Evolutionary conservation across 495 filamentous ascomycete genomes (phyloP).

Genomic region (Podospora bellae-mahoneyi): DNA sequence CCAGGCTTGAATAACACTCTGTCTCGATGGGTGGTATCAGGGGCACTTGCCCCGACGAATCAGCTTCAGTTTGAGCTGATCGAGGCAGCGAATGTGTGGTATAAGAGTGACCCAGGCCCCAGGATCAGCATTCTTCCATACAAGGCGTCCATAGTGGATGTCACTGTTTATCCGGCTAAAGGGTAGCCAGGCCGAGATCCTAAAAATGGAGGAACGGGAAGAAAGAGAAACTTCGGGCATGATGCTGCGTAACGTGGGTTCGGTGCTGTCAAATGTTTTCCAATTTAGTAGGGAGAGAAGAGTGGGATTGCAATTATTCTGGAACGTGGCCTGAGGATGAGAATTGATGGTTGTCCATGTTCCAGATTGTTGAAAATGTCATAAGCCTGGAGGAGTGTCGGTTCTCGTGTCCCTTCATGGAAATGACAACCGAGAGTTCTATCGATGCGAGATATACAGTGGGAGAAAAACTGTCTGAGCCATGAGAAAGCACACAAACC

Average conservation of each 20-base stretch:
- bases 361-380: not conserved
- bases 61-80: slow-evolving; percentile 4
- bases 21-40: slow-evolving; percentile 6
- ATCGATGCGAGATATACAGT: not conserved
- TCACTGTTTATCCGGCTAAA: slow-evolving; percentile 26
- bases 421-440: not conserved
- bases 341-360: not conserved
- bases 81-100: slow-evolving; percentile 1
- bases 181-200: not conserved
- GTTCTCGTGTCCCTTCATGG: not conserved
- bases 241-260: not conserved
- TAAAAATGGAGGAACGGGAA: slow-evolving; percentile 17
- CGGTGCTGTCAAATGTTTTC: not conserved
- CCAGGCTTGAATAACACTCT: slow-evolving; percentile 11
- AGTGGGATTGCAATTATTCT: not conserved
- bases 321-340: not conserved
- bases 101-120: slow-evolving; percentile 10
- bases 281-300: not conserved
- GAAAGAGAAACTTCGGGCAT: slow-evolving; percentile 2
- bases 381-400: not conserved
- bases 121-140: slow-evolving; percentile 32
- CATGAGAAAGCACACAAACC: not conserved
- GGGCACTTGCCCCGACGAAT: slow-evolving; percentile 13
- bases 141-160: slow-evolving; percentile 16
- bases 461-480: not conserved